Evolutionary conservation across 2,329 filamentous ascomycete genomes (phyloP), one percentile per base, ranked within the genome.

Genomic region (Microdochium paspali): DNA sequence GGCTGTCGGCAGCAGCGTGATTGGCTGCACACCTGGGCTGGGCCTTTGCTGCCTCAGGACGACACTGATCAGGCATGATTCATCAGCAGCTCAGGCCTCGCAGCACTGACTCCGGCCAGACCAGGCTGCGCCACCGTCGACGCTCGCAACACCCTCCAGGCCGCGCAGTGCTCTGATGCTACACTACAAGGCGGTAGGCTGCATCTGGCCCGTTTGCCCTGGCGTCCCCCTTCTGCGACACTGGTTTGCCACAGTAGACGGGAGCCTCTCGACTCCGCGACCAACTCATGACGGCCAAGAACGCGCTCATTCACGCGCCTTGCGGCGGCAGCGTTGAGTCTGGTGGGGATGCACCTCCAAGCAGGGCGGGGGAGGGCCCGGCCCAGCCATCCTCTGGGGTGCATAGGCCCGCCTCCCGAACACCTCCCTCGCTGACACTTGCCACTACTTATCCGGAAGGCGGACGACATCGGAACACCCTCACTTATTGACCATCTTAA

Each of bases 31-130:
- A n/a, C n/a, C n/a, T n/a, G 35, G 3, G 35, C 35, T 20, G 6
- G 35, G 15, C 35, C 4, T 15, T 21, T 40, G 35, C 35, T 40
- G 35, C 35, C 35, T 40, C 15, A 40, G 35, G 35, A 40, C n/a
- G n/a, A n/a, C n/a, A n/a, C n/a, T n/a, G n/a, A n/a, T n/a, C n/a
- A 40, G 31, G 40, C 24, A 24, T 43, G 46, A 44, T 44, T 47
- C 46, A 44, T 47, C 40, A 43, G 39, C 35, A 30, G 32, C 28
- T 47, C 26, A 24, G 46, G 46, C 26, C 46, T 40, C 15, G 35
- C 12, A 40, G 35, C 35, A 40, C 35, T 40, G 35, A 40, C 35
- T 40, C 35, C 35, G 26, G 13, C 35, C 35, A 13, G 13, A 13
- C 26, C 26, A 28, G 7, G 26, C 26, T 28, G 26, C 26, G 26